Evolutionary conservation across 345 rosid species (phyloP).

Genomic region (Microcos paniculata): DNA sequence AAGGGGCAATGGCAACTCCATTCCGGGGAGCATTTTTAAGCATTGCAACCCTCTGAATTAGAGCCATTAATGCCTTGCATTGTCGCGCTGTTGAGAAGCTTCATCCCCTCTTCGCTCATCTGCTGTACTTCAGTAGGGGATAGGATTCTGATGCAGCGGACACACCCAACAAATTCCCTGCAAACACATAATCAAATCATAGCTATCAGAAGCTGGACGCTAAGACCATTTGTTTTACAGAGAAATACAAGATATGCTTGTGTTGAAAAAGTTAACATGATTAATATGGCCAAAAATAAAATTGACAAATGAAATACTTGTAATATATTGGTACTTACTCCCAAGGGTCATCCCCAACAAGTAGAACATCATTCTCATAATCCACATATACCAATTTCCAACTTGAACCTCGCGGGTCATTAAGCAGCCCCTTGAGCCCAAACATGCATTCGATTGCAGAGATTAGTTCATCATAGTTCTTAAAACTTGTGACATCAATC

Average conservation of each 20-base stretch:
- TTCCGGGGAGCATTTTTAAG: constrained; percentile 7
- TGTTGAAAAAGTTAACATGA: neutral
- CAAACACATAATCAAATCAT: neutral
- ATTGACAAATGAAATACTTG: neutral
- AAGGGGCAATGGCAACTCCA: neutral
- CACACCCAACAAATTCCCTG: constrained; percentile 96
- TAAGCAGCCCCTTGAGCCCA: constrained; percentile 87
- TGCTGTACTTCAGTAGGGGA: constrained; percentile 96
- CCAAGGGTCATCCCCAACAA: constrained; percentile 99
- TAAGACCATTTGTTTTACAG: no score
- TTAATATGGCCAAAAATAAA: neutral
- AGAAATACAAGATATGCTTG: neutral
- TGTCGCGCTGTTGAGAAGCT: constrained; percentile 76
- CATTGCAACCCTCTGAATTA: constrained; percentile 27
- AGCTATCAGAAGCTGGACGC: neutral
- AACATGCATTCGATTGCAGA: constrained; percentile 91
- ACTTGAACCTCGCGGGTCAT: constrained; percentile 71
- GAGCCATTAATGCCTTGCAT: constrained; percentile 43
- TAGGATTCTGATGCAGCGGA: constrained; percentile 93
- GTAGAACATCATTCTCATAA: constrained; percentile 91
- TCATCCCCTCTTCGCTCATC: constrained; percentile 99
- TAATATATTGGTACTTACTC: constrained; percentile 57
- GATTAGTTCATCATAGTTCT: constrained; percentile 76
- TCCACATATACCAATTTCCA: constrained; percentile 98
- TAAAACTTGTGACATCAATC: constrained; percentile 81